Evolutionary conservation across 2,329 filamentous ascomycete species (phyloP).

Genomic region (Atkinsonella texensis): DNA sequence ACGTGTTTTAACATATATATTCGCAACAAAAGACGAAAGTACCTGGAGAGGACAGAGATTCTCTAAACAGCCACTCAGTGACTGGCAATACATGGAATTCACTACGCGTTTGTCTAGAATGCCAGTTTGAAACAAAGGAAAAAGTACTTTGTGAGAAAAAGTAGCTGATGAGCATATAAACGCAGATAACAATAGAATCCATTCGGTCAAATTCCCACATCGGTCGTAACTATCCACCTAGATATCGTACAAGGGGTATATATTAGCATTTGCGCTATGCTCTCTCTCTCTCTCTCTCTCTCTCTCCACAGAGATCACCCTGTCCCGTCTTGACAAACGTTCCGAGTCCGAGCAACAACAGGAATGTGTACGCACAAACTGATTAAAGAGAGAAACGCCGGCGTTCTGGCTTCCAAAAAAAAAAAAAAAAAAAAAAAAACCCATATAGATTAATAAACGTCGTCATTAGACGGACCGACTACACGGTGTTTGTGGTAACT

Average conservation of each 20-base stretch:
- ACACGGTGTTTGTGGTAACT: constrained; percentile 15
- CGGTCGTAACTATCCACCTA: background rate
- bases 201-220: too few relatives aligned
- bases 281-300: background rate
- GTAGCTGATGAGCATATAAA: too few relatives aligned
- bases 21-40: too few relatives aligned
- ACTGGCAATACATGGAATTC: too few relatives aligned
- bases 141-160: too few relatives aligned
- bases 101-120: too few relatives aligned
- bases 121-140: too few relatives aligned
- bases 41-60: too few relatives aligned
- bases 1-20: too few relatives aligned
- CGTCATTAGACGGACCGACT: background rate
- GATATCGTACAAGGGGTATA: constrained; percentile 2
- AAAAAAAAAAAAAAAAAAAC: background rate
- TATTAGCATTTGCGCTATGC: background rate
- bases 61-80: too few relatives aligned
- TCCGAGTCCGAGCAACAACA: background rate
- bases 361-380: background rate
- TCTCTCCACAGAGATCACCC: background rate
- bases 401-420: background rate
- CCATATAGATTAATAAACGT: background rate
- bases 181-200: too few relatives aligned
- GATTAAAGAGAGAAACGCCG: background rate
- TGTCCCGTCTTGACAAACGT: background rate